Base-by-base conservation (phyloP, 495 filamentous ascomycete species). In the Xylaria sp. region DNA sequence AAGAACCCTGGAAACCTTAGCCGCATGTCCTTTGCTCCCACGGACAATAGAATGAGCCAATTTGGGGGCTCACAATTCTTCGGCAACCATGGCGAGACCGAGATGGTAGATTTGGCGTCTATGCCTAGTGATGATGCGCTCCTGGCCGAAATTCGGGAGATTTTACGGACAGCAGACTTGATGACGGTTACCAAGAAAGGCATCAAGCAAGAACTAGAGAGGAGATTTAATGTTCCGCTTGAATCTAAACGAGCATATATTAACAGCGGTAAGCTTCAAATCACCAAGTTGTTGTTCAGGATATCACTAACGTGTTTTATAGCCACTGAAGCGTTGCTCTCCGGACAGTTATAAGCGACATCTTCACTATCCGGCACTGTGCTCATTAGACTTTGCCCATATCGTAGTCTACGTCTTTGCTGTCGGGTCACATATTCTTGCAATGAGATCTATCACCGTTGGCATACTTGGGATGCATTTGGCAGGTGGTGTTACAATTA, bases 181-280 rank as follows among this genome's bases (percentile, higher is more conserved):
- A 99, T 99, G 96, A 93, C 85, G 12, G 92, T 98, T 37, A 98
- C 97, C 72, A 99, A 99, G 91, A 99, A 98, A 89, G 93, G 92
- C 70, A 92, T 99, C 82, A 98, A 97, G 87, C 81, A 87, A 70
- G 97, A 99, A 81, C 82, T 99, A 69, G 97, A 99, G 84, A 86
- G 87, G 75, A 87, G 94, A 73, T 99, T 97, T 79, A 92, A 91
- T 37, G 89, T 97, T 43, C 85, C 85, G 57, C 82, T 98, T 65
- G 95, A 98, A 78, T 80, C 88, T 64, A 93, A 89, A 85, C 89
- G 93, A 81, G 88, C 92, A 44, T 98, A 97, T 82, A 97, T 98
- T 80, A 97, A 94, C 78, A 94, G 92, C 81, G 93, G 93, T 97
- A 90, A 80, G 91, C 8, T 31, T 65, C 17, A 7, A 55, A 14